Base-by-base conservation (phyloP, 208 protist genomes). In the Trypanosomatidae sp. region DNA sequence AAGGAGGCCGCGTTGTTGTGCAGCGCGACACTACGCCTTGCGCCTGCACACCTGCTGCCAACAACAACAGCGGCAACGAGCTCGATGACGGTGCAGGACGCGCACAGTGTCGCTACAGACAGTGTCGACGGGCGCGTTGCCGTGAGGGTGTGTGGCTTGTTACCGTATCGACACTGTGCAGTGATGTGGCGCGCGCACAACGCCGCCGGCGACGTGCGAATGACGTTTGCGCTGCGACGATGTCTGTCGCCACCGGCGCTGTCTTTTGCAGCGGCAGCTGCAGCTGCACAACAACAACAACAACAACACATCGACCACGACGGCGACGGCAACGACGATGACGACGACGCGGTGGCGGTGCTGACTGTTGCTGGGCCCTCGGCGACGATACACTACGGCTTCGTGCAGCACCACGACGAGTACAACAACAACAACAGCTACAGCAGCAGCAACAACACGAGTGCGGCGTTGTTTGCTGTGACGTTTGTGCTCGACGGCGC, bases 171-270 rank as follows among this genome's bases (percentile, higher is more conserved):
- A 10, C 66, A 63, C 41, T 93, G 84, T 48, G 71, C 86, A 22
- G 74, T 86, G 24, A 47, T 67, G 13, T 89, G 79, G 80, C 68
- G 54, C 4, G 74, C 70, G 24, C 61, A 25, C 7, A 89, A 87
- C 56, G 45, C 72, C 21, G 65, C 78, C n/a, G 70, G 62, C 6
- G 24, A 43, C 20, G 74, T 78, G 25, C 50, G 39, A 8, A 82
- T 83, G 49, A 86, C 71, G 1, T 88, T 73, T 59, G 86, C 76
- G 5, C 56, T 93, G 24, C 84, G 73, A 3, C 79, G 84, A 43
- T 93, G 79, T 48, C 68, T 80, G 43, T 57, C 53, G 2, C 79
- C 84, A 38, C 79, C 79, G 0, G 53, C 53, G 18, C 21, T 93
- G 28, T 28, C 76, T 15, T 88, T 89, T 53, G 67, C 86, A 8